Evolutionary conservation across 352 stramenopile species (phyloP).

Genomic region (Pythium brassicae): DNA sequence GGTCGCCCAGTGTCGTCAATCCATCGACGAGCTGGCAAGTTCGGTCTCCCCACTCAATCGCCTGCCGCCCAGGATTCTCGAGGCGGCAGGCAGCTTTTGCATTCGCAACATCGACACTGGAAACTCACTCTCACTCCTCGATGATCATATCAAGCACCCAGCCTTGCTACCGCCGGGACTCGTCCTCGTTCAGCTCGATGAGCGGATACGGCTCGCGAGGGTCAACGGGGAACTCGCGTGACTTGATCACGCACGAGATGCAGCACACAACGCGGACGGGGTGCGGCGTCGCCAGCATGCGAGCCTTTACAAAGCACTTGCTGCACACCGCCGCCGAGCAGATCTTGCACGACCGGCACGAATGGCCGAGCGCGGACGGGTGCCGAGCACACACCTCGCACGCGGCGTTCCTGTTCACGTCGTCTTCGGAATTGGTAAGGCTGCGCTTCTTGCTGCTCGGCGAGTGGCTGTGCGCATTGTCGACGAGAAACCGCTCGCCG

Average conservation of each 20-base stretch:
- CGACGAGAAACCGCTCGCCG: not conserved
- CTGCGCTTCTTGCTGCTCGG: not conserved
- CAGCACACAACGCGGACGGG: slow-evolving; percentile 38
- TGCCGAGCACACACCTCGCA: slow-evolving; percentile 15
- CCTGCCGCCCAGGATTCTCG: too few relatives aligned
- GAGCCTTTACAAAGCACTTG: slow-evolving; percentile 48
- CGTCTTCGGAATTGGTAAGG: not conserved
- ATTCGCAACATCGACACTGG: too few relatives aligned
- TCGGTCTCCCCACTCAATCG: too few relatives aligned
- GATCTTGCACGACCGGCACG: slow-evolving; percentile 32
- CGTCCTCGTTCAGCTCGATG: slow-evolving; percentile 14
- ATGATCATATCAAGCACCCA: too few relatives aligned
- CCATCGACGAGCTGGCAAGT: too few relatives aligned
- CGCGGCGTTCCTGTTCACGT: slow-evolving; percentile 1
- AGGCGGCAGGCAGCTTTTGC: too few relatives aligned
- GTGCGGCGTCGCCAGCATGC: slow-evolving; percentile 28
- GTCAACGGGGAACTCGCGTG: slow-evolving; percentile 31
- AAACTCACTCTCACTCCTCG: too few relatives aligned
- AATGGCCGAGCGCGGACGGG: slow-evolving; percentile 16
- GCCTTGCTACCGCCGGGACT: slow-evolving; percentile 14
- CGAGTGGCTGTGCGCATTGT: not conserved
- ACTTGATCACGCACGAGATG: slow-evolving; percentile 39
- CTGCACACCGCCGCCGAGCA: slow-evolving; percentile 33
- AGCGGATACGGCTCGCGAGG: slow-evolving; percentile 38
- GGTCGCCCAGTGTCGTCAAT: too few relatives aligned